A percentile compares a stretch with the other conserved stretches of the same genome.
Conservation (phyloP, 1,284 basidiomycete species). For the Ganoderma boninense region DNA sequence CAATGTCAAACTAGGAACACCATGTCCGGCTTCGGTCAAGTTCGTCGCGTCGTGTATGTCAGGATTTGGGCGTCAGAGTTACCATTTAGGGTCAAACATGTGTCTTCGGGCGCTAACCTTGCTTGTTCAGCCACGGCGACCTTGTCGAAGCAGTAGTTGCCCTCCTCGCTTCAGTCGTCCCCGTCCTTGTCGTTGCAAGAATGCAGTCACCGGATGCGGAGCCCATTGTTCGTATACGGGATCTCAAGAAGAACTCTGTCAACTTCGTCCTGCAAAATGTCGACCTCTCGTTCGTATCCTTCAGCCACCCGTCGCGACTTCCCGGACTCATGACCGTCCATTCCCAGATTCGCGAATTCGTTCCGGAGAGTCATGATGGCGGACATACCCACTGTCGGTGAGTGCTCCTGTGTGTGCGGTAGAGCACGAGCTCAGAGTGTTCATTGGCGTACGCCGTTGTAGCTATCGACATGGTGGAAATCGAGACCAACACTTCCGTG, state of each 20-base stretch:
- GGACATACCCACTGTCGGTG: constrained; percentile 94
- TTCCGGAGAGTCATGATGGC: constrained; percentile 92
- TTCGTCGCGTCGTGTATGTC: not conserved
- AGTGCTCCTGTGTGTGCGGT: constrained; percentile 42
- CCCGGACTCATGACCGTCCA: constrained; percentile 27
- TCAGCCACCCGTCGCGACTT: constrained; percentile 10
- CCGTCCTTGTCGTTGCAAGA: not conserved
- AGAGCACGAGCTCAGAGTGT: not conserved
- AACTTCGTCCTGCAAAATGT: constrained; percentile 94
- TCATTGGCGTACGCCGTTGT: constrained; percentile 4
- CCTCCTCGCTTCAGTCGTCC: not conserved
- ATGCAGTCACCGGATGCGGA: constrained; percentile 43
- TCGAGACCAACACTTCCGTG: constrained; percentile 92
- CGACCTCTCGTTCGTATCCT: constrained; percentile 77
- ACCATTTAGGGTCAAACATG: not conserved
- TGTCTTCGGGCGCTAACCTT: not conserved
- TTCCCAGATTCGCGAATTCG: constrained; percentile 84
- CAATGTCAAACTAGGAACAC: no score
- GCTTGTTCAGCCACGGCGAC: not conserved
- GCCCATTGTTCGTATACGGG: constrained; percentile 79
- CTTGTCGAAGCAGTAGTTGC: not conserved
- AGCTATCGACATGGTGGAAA: constrained; percentile 98
- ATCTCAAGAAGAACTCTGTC: constrained; percentile 81
- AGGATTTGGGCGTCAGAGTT: not conserved
- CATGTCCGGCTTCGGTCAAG: no score